Conservation (phyloP, 1,139 yeast species). For the Candida labiduridarum region DNA sequence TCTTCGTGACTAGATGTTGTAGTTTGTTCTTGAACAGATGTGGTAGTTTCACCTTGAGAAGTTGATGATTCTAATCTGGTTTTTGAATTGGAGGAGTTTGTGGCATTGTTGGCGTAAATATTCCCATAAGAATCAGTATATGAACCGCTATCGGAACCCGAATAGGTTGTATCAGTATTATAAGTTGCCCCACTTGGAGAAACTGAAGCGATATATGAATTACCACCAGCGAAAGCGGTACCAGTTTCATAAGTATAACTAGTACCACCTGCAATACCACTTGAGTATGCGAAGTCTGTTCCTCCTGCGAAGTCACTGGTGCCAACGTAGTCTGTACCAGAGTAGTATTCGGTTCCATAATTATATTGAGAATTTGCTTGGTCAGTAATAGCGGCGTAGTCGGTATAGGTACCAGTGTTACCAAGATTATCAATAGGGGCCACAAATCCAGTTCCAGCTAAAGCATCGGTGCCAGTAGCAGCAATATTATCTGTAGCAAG, state of each 20-base stretch:
- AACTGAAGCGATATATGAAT: no score
- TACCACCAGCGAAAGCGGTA: no score
- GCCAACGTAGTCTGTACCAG: background rate
- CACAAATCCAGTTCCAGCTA: no score
- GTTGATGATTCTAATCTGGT: slow-evolving; percentile 15
- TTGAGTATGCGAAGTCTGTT: no score
- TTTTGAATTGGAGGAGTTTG: slow-evolving; percentile 6
- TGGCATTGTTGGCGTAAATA: background rate
- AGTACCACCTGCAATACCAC: no score
- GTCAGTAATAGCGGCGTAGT: slow-evolving; percentile 1
- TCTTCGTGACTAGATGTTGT: background rate
- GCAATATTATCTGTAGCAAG: no score
- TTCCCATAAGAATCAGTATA: background rate
- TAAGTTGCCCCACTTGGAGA: background rate
- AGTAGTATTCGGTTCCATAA: slow-evolving; percentile 12
- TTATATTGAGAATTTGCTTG: slow-evolving; percentile 11
- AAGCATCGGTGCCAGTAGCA: background rate
- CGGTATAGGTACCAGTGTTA: background rate
- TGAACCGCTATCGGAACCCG: background rate
- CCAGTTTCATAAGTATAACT: no score
- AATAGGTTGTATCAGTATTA: background rate
- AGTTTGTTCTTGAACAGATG: background rate
- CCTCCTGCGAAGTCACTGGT: background rate
- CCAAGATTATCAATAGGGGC: no score
- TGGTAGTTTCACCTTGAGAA: slow-evolving; percentile 9